Percentiles rank a stretch among this genome's conserved stretches.
Evolutionary conservation across 805 yeast genomes (phyloP).

Genomic region (Candida fluviatilis): DNA sequence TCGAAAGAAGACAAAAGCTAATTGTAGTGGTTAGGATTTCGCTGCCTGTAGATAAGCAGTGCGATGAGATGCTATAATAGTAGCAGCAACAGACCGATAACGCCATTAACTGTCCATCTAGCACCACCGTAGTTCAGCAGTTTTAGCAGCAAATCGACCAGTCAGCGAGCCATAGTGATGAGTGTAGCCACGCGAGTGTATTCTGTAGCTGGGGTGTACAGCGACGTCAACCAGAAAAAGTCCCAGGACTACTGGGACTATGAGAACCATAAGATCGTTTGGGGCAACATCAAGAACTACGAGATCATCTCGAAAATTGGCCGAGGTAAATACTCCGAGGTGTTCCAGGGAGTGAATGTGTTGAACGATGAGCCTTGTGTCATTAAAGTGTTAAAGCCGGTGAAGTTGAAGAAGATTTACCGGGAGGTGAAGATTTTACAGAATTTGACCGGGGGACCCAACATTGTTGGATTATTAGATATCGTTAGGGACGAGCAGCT

Average conservation of each 20-base stretch:
- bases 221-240: slow-evolving; percentile 64
- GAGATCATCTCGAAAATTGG: slow-evolving; percentile 85
- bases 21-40: too few relatives aligned
- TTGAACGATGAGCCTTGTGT: slow-evolving; percentile 62
- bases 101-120: too few relatives aligned
- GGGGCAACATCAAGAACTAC: slow-evolving; percentile 47
- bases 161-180: slow-evolving; percentile 19
- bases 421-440: slow-evolving; percentile 86
- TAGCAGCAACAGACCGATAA: too few relatives aligned
- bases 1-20: too few relatives aligned
- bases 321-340: slow-evolving; percentile 94
- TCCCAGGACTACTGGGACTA: slow-evolving; percentile 84
- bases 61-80: too few relatives aligned
- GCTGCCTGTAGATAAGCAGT: too few relatives aligned
- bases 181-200: slow-evolving; percentile 24
- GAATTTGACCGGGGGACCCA: slow-evolving; percentile 81
- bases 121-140: too few relatives aligned
- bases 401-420: slow-evolving; percentile 85
- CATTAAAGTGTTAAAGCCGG: slow-evolving; percentile 88
- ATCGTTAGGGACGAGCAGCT: slow-evolving; percentile 76
- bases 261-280: slow-evolving; percentile 49
- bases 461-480: slow-evolving; percentile 72
- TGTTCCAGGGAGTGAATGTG: slow-evolving; percentile 77
- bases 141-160: too few relatives aligned
- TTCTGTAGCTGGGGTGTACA: slow-evolving; percentile 53